Evolutionary conservation across 371 early-diverging fungal species (phyloP).

Genomic region (Apophysomyces variabilis): DNA sequence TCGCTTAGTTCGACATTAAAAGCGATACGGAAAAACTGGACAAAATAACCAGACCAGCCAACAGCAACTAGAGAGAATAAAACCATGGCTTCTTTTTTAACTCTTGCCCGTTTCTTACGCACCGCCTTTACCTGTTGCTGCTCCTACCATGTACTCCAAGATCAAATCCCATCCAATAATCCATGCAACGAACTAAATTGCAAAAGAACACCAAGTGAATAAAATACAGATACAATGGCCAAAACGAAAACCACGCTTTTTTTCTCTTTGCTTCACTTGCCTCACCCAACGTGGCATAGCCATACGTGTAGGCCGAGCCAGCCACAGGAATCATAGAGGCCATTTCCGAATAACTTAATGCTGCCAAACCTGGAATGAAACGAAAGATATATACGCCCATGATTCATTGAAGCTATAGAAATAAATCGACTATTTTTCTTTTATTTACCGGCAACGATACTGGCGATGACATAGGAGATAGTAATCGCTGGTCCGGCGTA

Average conservation of each 20-base stretch:
- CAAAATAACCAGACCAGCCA: slow-evolving; percentile 79
- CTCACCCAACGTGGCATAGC: slow-evolving; percentile 83
- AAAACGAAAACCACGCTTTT: too few species aligned
- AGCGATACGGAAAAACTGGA: slow-evolving; percentile 62
- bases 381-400: not conserved
- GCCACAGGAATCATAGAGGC: slow-evolving; percentile 81
- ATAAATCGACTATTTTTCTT: not conserved
- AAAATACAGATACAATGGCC: not conserved
- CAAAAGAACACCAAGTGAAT: not conserved
- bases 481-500: slow-evolving; percentile 80
- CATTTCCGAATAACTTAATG: slow-evolving; percentile 80
- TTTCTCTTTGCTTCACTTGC: slow-evolving; percentile 12
- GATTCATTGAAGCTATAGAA: too few species aligned
- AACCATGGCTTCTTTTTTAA: not conserved
- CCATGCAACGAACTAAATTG: slow-evolving; percentile 64
- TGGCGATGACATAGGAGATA: slow-evolving; percentile 72
- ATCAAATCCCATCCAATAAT: slow-evolving; percentile 83
- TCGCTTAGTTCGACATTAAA: slow-evolving; percentile 45
- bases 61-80: slow-evolving; percentile 36
- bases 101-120: not conserved
- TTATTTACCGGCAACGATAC: slow-evolving; percentile 55
- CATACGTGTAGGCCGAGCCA: slow-evolving; percentile 81
- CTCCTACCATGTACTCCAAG: slow-evolving; percentile 77
- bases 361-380: slow-evolving; percentile 54
- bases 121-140: slow-evolving; percentile 57